Base-by-base conservation (phyloP, 192 early-diverging fungal species). In the Linnemannia exigua region DNA sequence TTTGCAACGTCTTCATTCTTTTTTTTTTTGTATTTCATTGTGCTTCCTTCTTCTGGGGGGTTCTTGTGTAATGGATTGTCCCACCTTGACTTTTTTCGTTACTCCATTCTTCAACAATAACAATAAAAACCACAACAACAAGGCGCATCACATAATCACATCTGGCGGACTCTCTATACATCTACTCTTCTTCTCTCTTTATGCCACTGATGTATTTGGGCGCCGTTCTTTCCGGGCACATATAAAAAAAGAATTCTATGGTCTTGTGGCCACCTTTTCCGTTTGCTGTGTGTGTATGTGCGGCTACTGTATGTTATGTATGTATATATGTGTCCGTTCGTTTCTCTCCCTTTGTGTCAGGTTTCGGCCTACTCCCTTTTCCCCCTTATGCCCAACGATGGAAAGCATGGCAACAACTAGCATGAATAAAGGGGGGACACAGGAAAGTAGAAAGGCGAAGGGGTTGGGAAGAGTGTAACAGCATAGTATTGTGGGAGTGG, bases 21-120 rank as follows among this genome's bases (percentile, higher is more conserved):
- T 44, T 63, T 63, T 63, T 31, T 22, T 5, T 63, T 63, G 58
- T 63, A 25, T 16, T 25, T n/a, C 52, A 6, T 54, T 54, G 5
- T 54, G n/a, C 51, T n/a, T 2, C 51, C 58, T 31, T 9, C 22
- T 58, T 54, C 58, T 31, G 9, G 31, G 58, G 28, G 25, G n/a
- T 63, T 63, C 28, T 63, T 63, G 58, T 63, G 58, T 63, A 63
- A 63, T 63, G 58, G 58, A 31, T 63, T 63, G 58, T 63, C 25
- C 58, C 58, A 63, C 58, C 8, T n/a, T 11, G 25, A 12, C 28
- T 11, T 31, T 63, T 8, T 63, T 12, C 28, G 3, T 31, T 63
- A 14, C 28, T 63, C 25, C 58, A 54, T 25, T 54, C 52, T 20
- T 28, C 28, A 31, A 14, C 58, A 63, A 50, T 15, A 50, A 17